Base-by-base conservation (phyloP, 371 early-diverging fungal species). In the Mucor plumbeus region DNA sequence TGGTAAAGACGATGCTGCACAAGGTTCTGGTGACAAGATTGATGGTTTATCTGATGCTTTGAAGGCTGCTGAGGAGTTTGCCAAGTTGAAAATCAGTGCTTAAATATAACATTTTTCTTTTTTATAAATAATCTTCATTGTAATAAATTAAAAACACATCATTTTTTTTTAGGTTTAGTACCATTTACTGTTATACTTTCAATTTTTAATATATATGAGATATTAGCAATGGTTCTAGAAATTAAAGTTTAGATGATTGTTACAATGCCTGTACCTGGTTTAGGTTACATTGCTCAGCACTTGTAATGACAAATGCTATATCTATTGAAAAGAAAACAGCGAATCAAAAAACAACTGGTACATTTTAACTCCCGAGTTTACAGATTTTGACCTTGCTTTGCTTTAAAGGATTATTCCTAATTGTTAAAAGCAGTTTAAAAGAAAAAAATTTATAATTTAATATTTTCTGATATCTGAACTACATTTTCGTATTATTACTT, bases 1-100 rank as follows among this genome's bases (percentile, higher is more conserved):
- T 50, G 95, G 95, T 70, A 93, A 92, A 70, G 92, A 91, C 53
- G 94, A 92, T 63, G 76, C 94, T 64, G 95, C 95, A 26, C 94
- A 94, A 73, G 95, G 95, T 14, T 87, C 88, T 66, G 95, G 93
- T 63, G 84, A 85, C 55, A 82, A 87, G 63, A 62, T 84, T 15
- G 84, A 80, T 61, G 84, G 85, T 56, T 76, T 91, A 44, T 81
- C 80, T 61, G 93, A 92, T 67, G 97, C 96, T n/a, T 66, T 94
- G 33, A 78, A 79, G 64, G 83, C 87, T 57, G 96, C 97, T 40
- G 76, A 79, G 55, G 87, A 88, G 65, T 94, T 92, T 82, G 95
- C 91, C 64, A 82, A 90, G 71, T 61, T 87, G 35, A 89, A 90
- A 80, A 73, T 90, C 61, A 70, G 68, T 59, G 68, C 68, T 62